Evolutionary conservation across 73 alveolate species (phyloP).

Genomic region (Tetrahymena elliotti): DNA sequence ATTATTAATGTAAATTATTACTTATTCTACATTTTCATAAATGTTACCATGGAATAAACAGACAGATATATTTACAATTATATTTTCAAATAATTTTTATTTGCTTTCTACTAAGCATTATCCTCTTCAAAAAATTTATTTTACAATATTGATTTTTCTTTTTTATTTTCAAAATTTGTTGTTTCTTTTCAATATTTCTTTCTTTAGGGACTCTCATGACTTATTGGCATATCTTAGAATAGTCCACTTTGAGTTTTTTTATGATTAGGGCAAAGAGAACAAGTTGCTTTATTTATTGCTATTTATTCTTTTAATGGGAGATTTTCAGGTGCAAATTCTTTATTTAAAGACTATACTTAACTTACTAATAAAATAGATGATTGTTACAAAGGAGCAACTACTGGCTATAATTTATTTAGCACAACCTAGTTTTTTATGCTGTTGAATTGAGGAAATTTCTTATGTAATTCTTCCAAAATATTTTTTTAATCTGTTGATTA

Average conservation of each 20-base stretch:
- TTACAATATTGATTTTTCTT: no score
- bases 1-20: no score
- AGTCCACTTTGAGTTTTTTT: not conserved
- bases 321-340: not conserved
- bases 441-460: not conserved
- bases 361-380: not conserved
- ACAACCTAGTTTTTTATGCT: not conserved
- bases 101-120: no score
- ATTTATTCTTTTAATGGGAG: not conserved
- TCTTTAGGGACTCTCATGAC: not conserved
- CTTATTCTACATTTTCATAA: no score
- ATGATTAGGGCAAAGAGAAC: not conserved
- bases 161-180: no score
- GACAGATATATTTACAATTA: no score
- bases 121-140: no score
- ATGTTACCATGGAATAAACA: no score
- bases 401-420: not conserved
- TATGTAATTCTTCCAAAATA: not conserved
- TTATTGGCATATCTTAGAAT: not conserved
- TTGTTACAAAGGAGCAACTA: not conserved
- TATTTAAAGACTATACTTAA: not conserved
- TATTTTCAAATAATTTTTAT: no score
- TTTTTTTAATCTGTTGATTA: not conserved
- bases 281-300: not conserved
- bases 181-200: not conserved